phyloP scores from a whole-genome alignment of 2,329 filamentous ascomycete genomes.

The Aspergillus phoenicis region DNA sequence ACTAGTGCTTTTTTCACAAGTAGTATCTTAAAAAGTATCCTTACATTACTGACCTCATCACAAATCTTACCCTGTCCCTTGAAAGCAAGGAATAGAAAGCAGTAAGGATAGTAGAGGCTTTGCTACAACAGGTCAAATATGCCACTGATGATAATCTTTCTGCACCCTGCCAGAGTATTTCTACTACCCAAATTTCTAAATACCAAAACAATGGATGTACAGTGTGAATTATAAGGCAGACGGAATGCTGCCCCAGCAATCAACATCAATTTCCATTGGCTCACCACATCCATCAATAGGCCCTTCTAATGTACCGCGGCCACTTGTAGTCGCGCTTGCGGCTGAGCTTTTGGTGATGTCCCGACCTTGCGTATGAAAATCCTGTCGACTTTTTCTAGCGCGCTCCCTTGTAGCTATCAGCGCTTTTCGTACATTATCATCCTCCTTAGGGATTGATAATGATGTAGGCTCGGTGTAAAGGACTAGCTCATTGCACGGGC shows the following conservation, averaged over 20 bases:
- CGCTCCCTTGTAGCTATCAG: conserved; percentile 21
- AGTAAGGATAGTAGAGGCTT: no score
- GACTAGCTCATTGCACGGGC: conserved; percentile 69
- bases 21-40: no score
- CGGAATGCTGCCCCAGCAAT: not conserved
- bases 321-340: not conserved
- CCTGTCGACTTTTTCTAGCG: conserved; percentile 8
- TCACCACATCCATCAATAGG: not conserved
- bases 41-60: no score
- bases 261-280: conserved; percentile 13
- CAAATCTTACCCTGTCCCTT: no score
- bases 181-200: no score
- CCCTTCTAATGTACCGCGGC: not conserved
- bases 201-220: no score
- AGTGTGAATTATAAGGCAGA: not conserved
- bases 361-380: not conserved
- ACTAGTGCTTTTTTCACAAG: no score
- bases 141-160: no score
- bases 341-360: not conserved
- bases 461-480: conserved; percentile 81
- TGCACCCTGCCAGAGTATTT: no score
- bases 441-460: conserved; percentile 71
- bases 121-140: no score
- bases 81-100: no score
- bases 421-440: conserved; percentile 75